phyloP scores from a whole-genome alignment of 257 asterid genomes.

The Avicennia marina region DNA sequence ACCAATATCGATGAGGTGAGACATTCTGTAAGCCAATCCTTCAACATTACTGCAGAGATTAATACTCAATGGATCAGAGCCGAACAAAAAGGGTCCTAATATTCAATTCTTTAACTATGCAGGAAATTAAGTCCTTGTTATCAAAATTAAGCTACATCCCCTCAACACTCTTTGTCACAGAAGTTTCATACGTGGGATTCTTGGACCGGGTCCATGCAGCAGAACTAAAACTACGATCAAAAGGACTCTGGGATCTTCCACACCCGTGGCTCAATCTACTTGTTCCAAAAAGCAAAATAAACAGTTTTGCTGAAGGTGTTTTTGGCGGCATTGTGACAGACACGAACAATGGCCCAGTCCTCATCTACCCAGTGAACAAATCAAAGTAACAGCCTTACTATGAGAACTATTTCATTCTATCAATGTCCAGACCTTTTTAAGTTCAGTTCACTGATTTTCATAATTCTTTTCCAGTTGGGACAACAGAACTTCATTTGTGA shows the following conservation, averaged over 20 bases:
- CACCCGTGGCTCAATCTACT: conserved; percentile 97
- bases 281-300: conserved; percentile 67
- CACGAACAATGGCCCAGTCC: conserved; percentile 76
- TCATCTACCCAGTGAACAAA: conserved; percentile 77
- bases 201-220: conserved; percentile 84
- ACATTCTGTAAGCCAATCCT: neutral
- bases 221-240: conserved; percentile 52
- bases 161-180: conserved; percentile 62
- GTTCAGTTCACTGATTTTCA: conserved; percentile 1
- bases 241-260: conserved; percentile 85
- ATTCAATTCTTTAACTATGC: conserved; percentile 16
- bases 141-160: conserved; percentile 69
- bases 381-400: conserved; percentile 49
- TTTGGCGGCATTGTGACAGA: conserved; percentile 65
- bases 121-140: conserved; percentile 61
- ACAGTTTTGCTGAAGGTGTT: conserved; percentile 55
- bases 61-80: neutral
- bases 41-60: neutral
- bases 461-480: conserved; percentile 61
- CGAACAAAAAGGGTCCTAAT: neutral
- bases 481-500: conserved; percentile 73
- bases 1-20: conserved; percentile 47
- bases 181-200: conserved; percentile 70
- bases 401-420: neutral
- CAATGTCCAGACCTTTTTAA: conserved; percentile 12